These are phyloP conservation scores for Kwoniella pini DNA, from an alignment of 768 basidiomycete species.

Conservation along the genomic window DNA sequence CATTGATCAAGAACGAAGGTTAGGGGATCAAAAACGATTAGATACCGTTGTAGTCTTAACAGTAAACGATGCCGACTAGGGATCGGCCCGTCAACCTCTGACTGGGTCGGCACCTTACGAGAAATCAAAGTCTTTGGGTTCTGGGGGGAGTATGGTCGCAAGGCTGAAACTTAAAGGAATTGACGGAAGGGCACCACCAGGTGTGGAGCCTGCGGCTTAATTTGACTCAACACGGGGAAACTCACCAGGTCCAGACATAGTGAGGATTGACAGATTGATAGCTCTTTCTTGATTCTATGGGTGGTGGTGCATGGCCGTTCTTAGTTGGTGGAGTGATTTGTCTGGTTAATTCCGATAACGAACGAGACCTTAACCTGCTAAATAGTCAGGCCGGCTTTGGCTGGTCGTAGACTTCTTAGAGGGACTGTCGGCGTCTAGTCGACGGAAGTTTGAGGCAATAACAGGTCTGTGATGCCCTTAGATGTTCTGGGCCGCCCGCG, in stretches of 20 bases:
- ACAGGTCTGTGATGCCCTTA: conserved; percentile 90
- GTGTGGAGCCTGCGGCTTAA: conserved; percentile 78
- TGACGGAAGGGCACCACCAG: conserved; percentile 66
- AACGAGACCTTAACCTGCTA: conserved; percentile 92
- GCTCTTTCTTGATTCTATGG: conserved; percentile 81
- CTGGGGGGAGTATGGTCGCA: conserved; percentile 71
- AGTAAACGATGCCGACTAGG: conserved; percentile 81
- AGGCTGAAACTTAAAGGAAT: conserved; percentile 80
- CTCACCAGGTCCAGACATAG: conserved; percentile 78
- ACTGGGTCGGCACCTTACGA: conserved; percentile 76
- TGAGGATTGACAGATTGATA: conserved; percentile 77
- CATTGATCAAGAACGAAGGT: conserved; percentile 83
- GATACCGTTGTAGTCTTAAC: conserved; percentile 82
- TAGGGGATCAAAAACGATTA: conserved; percentile 82
- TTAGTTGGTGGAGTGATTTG: conserved; percentile 90
- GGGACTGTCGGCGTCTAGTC: conserved; percentile 78
- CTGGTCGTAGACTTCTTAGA: conserved; percentile 80
- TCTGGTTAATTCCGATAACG: conserved; percentile 96
- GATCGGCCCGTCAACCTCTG: conserved; percentile 71
- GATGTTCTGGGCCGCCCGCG: conserved; percentile 83
- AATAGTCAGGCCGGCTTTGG: conserved; percentile 78
- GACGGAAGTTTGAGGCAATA: conserved; percentile 86
- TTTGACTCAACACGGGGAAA: conserved; percentile 70
- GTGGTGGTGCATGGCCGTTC: conserved; percentile 87
- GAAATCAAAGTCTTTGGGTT: conserved; percentile 90